phyloP scores from a whole-genome alignment of 257 asterid species.

The Solanum etuberosum region DNA sequence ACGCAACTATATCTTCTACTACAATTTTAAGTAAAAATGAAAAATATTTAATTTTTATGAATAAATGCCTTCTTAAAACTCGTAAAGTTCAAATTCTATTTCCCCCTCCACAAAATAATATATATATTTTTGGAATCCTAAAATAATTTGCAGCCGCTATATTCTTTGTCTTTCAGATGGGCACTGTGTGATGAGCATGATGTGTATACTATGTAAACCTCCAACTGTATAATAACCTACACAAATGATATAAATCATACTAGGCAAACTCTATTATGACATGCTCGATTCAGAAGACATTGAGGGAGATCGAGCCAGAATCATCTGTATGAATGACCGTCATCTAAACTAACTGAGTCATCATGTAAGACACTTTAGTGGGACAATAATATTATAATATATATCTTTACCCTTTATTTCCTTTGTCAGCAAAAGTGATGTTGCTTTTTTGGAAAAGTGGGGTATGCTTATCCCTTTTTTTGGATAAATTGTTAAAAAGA shows the following conservation, averaged over 20 bases:
- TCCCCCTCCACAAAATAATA: neutral
- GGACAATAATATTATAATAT: neutral
- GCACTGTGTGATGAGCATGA: fast-evolving
- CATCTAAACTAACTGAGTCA: fast-evolving
- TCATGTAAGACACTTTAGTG: too few species aligned
- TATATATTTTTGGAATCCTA: neutral
- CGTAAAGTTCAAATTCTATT: neutral
- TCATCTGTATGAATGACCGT: fast-evolving
- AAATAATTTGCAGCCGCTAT: fast-evolving
- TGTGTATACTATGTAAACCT: fast-evolving
- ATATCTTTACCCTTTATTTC: neutral
- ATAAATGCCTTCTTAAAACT: fast-evolving
- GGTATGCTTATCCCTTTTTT: neutral
- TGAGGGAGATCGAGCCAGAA: fast-evolving
- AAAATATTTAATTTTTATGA: neutral
- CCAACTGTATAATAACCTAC: too few species aligned
- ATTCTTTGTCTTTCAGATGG: fast-evolving
- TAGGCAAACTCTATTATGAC: fast-evolving
- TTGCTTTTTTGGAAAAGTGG: neutral
- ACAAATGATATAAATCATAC: too few species aligned
- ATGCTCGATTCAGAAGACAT: neutral
- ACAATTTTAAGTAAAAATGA: too few species aligned
- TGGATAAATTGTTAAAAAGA: neutral
- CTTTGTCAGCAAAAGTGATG: constrained; percentile 4
- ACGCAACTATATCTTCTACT: too few species aligned